Conservation (phyloP, 176 grass and related monocot species). For the Dendrocalamus sinicus region DNA sequence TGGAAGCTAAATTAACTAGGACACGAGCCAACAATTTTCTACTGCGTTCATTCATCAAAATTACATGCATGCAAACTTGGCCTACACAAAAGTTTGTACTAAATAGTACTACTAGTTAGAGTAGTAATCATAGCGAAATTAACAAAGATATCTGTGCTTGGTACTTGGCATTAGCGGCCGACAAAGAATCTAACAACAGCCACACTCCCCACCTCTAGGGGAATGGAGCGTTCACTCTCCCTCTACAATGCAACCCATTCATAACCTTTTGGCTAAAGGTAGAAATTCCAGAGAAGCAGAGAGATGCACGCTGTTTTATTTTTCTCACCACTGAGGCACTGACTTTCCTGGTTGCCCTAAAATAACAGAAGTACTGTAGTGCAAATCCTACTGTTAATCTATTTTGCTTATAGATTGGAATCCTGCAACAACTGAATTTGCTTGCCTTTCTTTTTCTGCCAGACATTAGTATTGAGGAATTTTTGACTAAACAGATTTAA, state of each 20-base stretch:
- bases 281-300: conserved; percentile 37
- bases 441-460: neutral
- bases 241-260: conserved; percentile 24
- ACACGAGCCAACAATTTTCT: neutral
- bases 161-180: conserved; percentile 57
- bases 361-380: neutral
- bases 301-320: conserved; percentile 19
- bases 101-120: conserved; percentile 40
- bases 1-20: neutral
- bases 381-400: neutral
- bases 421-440: neutral
- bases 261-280: conserved; percentile 53
- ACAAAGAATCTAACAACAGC: conserved; percentile 55
- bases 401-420: neutral
- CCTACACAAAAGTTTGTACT: conserved; percentile 37
- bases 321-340: conserved; percentile 12
- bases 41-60: neutral
- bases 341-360: conserved; percentile 7
- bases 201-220: conserved; percentile 42
- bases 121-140: conserved; percentile 45
- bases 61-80: conserved; percentile 22
- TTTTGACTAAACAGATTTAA: neutral
- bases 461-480: neutral
- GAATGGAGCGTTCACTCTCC: conserved; percentile 35
- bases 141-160: conserved; percentile 49